Percentiles rank a stretch among this genome's conserved stretches.
phyloP scores from a whole-genome alignment of 2,329 filamentous ascomycete species.

The Niveomyces coronatus region DNA sequence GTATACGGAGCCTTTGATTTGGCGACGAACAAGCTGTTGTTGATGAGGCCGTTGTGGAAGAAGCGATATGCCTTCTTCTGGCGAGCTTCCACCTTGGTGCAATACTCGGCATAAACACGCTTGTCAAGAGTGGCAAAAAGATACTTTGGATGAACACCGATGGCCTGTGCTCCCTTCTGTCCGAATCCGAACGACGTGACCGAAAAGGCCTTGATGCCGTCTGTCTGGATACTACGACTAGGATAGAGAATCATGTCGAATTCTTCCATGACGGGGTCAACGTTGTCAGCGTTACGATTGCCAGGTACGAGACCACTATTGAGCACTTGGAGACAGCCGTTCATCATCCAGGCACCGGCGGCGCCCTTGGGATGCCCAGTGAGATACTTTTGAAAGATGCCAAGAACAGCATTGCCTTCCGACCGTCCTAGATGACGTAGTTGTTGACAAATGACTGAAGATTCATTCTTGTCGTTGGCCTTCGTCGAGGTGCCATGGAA shows the following conservation, averaged over 20 bases:
- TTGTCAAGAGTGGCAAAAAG: constrained; percentile 90
- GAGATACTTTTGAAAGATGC: constrained; percentile 99
- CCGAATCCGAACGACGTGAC: constrained; percentile 99
- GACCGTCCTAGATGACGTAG: constrained; percentile 86
- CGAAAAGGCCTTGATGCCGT: constrained; percentile 96
- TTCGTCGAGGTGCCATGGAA: constrained; percentile 99
- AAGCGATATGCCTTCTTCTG: constrained; percentile 99
- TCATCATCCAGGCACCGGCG: constrained; percentile 99
- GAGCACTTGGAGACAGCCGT: constrained; percentile 90
- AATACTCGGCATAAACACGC: constrained; percentile 71
- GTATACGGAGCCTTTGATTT: constrained; percentile 87
- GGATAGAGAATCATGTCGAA: constrained; percentile 98
- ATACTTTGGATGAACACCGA: constrained; percentile 94
- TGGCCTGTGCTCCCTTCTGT: constrained; percentile 95
- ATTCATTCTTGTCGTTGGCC: constrained; percentile 99
- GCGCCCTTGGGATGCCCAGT: constrained; percentile 99
- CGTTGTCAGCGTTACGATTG: constrained; percentile 96
- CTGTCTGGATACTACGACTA: constrained; percentile 88
- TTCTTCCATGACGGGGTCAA: constrained; percentile 92
- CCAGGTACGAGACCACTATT: constrained; percentile 91
- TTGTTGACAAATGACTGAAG: constrained; percentile 92
- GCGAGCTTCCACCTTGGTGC: constrained; percentile 75
- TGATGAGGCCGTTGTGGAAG: constrained; percentile 97
- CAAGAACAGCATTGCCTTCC: constrained; percentile 92
- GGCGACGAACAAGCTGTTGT: constrained; percentile 94